phyloP scores from a whole-genome alignment of 495 filamentous ascomycete species.

The Penicillium waksmanii region DNA sequence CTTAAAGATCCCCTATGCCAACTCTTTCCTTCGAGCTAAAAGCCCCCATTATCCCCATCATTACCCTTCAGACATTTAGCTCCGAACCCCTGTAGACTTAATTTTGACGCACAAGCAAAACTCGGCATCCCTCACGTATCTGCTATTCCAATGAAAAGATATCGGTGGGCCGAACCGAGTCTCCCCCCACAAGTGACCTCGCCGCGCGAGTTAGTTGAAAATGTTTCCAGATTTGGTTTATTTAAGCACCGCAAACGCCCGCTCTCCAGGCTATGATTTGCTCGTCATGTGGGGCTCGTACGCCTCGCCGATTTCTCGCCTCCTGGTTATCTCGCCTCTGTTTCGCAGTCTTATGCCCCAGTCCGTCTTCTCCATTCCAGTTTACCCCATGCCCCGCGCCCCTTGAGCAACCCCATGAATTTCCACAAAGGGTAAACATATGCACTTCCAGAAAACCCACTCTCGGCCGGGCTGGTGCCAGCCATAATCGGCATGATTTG shows the following conservation, averaged over 20 bases:
- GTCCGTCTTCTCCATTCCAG: constrained; percentile 7
- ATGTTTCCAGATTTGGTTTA: constrained; percentile 14
- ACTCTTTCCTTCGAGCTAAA: too few relatives aligned
- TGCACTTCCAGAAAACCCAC: constrained; percentile 9
- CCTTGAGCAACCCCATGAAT: neutral
- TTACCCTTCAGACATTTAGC: too few relatives aligned
- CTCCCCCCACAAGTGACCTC: neutral
- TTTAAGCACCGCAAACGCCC: constrained; percentile 11
- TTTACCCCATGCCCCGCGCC: constrained; percentile 11
- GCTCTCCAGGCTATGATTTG: neutral
- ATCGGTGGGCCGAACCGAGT: constrained; percentile 17
- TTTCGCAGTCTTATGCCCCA: constrained; percentile 4
- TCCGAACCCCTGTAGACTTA: neutral
- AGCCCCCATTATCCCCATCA: too few relatives aligned
- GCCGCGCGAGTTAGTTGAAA: constrained; percentile 6
- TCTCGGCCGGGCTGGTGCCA: neutral
- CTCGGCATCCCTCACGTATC: constrained; percentile 2
- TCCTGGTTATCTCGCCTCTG: neutral
- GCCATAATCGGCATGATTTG: constrained; percentile 17
- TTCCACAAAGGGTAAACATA: constrained; percentile 14
- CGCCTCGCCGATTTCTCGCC: neutral
- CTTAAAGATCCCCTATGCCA: neutral
- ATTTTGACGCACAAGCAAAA: neutral
- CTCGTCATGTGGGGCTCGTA: neutral
- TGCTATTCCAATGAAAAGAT: constrained; percentile 3